Evolutionary conservation across 2,329 filamentous ascomycete genomes (phyloP).

Genomic region (Albifimbria verrucaria): DNA sequence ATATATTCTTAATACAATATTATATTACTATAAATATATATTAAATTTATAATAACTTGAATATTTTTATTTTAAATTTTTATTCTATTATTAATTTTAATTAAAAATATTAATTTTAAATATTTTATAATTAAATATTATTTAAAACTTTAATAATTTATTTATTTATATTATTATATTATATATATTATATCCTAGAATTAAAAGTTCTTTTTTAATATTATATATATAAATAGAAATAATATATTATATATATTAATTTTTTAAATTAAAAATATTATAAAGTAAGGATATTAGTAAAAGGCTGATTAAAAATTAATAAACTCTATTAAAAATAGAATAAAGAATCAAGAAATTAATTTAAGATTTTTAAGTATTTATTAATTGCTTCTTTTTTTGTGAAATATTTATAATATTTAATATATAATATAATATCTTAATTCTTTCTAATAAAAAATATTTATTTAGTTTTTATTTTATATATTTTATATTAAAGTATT

Average conservation of each 20-base stretch:
- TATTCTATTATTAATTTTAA: neutral
- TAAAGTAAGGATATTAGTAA: neutral
- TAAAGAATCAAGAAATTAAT: neutral
- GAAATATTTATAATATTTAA: neutral
- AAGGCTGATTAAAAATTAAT: neutral
- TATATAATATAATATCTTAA: neutral
- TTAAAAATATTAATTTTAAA: neutral
- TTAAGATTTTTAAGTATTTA: neutral
- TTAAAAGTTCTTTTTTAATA: neutral
- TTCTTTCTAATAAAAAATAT: neutral
- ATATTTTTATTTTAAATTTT: neutral
- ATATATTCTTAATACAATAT: neutral
- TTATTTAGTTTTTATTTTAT: neutral
- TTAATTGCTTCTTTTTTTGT: neutral
- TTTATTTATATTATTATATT: neutral
- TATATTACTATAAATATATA: neutral
- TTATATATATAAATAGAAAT: neutral
- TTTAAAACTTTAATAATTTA: neutral
- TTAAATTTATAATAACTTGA: neutral
- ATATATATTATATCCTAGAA: neutral
- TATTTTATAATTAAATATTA: constrained; percentile 2
- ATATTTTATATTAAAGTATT: neutral
- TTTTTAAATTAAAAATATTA: neutral
- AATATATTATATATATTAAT: neutral
- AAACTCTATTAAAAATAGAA: neutral